Percentiles rank a stretch among this genome's conserved stretches.
phyloP scores from a whole-genome alignment of 2,329 filamentous ascomycete genomes.

The Penicillium fuscoglaucum region DNA sequence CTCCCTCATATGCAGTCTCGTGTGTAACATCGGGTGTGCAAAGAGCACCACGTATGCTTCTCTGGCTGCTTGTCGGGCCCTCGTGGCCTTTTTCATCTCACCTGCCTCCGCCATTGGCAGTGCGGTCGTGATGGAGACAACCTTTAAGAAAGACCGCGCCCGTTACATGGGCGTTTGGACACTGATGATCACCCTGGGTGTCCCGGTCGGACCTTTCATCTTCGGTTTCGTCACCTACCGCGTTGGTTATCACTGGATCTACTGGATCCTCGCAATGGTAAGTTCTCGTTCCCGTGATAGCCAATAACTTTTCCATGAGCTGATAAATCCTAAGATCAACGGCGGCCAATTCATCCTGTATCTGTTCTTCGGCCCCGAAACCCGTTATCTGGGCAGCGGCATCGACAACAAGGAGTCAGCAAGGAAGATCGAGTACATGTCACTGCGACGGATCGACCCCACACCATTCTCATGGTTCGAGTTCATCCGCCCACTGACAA shows the following conservation, averaged over 20 bases:
- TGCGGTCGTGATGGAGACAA: constrained; percentile 59
- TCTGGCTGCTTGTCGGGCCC: constrained; percentile 54
- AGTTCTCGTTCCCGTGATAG: constrained; percentile 16
- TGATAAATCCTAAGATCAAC: constrained; percentile 48
- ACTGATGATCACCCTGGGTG: constrained; percentile 52
- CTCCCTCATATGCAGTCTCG: constrained; percentile 51
- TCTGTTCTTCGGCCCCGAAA: constrained; percentile 57
- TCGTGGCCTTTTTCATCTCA: constrained; percentile 57
- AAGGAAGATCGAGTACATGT: constrained; percentile 50
- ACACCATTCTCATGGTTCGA: constrained; percentile 51
- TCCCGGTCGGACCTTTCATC: constrained; percentile 44
- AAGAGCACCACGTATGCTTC: constrained; percentile 51
- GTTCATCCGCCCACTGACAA: constrained; percentile 54
- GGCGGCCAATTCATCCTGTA: constrained; percentile 58
- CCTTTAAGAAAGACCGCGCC: constrained; percentile 57
- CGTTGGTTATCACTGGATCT: constrained; percentile 61
- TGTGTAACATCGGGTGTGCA: constrained; percentile 58
- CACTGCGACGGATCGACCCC: constrained; percentile 54
- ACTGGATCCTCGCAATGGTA: constrained; percentile 59
- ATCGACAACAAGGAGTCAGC: constrained; percentile 24
- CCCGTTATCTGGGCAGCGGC: constrained; percentile 49
- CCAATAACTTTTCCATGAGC: constrained; percentile 13
- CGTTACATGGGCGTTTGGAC: constrained; percentile 61
- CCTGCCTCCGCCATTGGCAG: constrained; percentile 57
- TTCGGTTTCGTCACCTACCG: constrained; percentile 51